Percentiles rank a stretch among this genome's conserved stretches.
These are phyloP conservation scores for Ilex aquifolium DNA, from an alignment of 257 asterid species.

Conservation along the genomic window DNA sequence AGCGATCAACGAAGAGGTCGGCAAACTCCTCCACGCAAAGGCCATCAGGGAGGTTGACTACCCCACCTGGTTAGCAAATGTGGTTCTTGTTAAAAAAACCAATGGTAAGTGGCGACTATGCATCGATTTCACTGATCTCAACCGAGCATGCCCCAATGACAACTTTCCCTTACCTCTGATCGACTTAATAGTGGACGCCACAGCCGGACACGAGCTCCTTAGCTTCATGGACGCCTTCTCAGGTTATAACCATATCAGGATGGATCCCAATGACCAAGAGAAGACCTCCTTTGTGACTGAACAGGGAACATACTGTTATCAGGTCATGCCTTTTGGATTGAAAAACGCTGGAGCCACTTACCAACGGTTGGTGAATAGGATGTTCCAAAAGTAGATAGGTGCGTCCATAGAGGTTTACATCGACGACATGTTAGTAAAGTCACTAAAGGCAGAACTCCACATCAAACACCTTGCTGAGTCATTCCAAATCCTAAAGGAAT, in stretches of 20 bases:
- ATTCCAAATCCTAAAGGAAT: not conserved
- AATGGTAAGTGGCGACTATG: not conserved
- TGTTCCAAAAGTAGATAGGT: no score
- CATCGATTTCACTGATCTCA: not conserved
- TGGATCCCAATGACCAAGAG: not conserved
- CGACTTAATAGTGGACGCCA: not conserved
- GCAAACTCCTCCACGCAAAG: not conserved
- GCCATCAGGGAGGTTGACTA: not conserved
- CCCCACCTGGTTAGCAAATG: not conserved
- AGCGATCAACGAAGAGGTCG: not conserved
- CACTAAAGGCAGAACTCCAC: not conserved
- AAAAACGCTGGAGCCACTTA: not conserved
- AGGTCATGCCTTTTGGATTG: not conserved
- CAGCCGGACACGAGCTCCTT: not conserved
- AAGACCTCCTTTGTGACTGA: not conserved
- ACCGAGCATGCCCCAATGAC: not conserved
- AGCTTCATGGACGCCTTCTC: not conserved
- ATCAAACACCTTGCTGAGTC: no score
- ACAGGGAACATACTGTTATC: no score
- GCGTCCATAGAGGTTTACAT: not conserved
- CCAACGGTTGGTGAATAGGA: not conserved
- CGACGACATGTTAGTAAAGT: not conserved
- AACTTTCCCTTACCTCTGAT: not conserved
- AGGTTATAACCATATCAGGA: not conserved
- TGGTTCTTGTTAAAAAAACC: not conserved